Percentiles rank a stretch among this genome's conserved stretches.
Conservation (phyloP, 345 rosid species). For the Erysimum cheiranthoides region DNA sequence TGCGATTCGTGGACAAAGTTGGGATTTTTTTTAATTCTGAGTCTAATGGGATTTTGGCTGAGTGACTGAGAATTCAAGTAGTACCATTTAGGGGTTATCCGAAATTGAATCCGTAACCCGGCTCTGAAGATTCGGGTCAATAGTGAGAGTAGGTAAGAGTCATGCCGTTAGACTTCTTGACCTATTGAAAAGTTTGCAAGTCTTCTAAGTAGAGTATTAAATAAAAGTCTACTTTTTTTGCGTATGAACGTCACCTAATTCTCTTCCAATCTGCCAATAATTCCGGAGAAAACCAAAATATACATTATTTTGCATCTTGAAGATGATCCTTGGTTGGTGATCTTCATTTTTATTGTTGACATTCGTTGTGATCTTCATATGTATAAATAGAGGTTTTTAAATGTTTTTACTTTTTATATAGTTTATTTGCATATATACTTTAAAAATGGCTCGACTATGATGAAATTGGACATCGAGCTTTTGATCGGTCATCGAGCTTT, state of each 20-base stretch:
- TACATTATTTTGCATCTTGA: neutral
- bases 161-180: slow-evolving; percentile 7
- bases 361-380: neutral
- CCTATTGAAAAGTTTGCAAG: neutral
- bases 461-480: no score
- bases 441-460: no score
- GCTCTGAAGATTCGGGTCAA: neutral
- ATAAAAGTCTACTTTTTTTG: neutral
- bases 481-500: neutral
- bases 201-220: neutral
- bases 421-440: no score
- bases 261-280: neutral
- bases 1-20: slow-evolving; percentile 19
- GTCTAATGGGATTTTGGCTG: neutral
- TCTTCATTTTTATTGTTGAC: neutral
- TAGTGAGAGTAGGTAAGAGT: slow-evolving; percentile 12
- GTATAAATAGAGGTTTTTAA: no score
- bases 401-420: no score
- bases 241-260: neutral
- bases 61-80: neutral
- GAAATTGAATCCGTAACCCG: slow-evolving; percentile 17
- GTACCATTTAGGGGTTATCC: slow-evolving; percentile 13
- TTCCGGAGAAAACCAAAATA: slow-evolving; percentile 4
- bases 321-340: neutral
- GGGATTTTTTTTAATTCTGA: slow-evolving; percentile 4